Evolutionary conservation across 2,329 filamentous ascomycete genomes (phyloP).

Genomic region (Leptoxyphium fumago): DNA sequence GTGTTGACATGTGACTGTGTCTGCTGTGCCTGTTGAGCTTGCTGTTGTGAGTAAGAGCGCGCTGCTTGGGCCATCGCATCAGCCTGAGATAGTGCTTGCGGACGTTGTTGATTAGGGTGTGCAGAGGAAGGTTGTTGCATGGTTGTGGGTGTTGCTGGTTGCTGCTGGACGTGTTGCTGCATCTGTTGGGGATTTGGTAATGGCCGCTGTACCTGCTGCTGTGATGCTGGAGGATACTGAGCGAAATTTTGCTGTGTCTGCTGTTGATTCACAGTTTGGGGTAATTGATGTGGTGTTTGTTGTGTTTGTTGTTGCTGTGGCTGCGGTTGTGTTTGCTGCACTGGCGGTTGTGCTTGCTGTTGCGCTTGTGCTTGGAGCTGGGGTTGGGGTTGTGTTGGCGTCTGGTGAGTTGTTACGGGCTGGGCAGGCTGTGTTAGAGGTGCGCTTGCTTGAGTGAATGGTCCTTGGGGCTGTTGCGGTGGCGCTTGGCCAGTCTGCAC

Average conservation of each 20-base stretch:
- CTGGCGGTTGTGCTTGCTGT: background rate
- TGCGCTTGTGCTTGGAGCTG: conserved; percentile 5
- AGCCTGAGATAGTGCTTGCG: conserved; percentile 26
- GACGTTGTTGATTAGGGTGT: conserved; percentile 11
- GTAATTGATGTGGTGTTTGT: conserved; percentile 15
- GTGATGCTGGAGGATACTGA: conserved; percentile 16
- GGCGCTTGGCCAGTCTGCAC: conserved; percentile 13
- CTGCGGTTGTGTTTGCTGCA: background rate
- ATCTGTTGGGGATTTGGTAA: conserved; percentile 10
- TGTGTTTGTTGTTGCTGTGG: conserved; percentile 6
- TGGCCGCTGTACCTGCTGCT: conserved; percentile 10
- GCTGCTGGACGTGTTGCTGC: conserved; percentile 10
- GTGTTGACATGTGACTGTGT: background rate
- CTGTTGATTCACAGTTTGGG: conserved; percentile 14
- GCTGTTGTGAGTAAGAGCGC: conserved; percentile 21
- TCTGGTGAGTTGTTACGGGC: too few relatives aligned
- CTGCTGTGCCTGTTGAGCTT: background rate
- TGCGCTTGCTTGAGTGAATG: conserved; percentile 13
- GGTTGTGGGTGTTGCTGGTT: conserved; percentile 8
- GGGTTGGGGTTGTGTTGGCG: conserved; percentile 4
- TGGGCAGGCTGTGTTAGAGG: background rate
- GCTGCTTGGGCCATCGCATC: conserved; percentile 29
- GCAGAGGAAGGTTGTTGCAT: conserved; percentile 8
- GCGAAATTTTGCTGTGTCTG: conserved; percentile 17
- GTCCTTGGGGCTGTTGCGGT: conserved; percentile 1